phyloP scores from a whole-genome alignment of 805 yeast species.

The Ogataea glucozyma region DNA sequence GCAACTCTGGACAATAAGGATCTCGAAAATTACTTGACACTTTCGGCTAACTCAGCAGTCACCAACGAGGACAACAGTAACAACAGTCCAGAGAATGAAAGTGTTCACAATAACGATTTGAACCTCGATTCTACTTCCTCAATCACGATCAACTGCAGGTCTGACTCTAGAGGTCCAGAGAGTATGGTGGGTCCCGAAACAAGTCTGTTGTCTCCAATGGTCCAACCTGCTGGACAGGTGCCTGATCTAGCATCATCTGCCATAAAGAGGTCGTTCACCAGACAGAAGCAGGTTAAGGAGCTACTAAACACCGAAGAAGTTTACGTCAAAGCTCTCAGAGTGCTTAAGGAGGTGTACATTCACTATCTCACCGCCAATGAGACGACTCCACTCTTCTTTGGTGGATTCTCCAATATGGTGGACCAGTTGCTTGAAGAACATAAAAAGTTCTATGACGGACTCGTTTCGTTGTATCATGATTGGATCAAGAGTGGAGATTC shows the following conservation, averaged over 20 bases:
- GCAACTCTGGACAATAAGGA: not conserved
- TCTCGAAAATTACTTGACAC: constrained; percentile 3
- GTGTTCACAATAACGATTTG: not conserved
- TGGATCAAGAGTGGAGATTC: constrained; percentile 22
- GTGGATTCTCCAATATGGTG: constrained; percentile 31
- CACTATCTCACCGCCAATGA: constrained; percentile 38
- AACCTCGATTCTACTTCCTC: constrained; percentile 20
- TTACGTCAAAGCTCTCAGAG: constrained; percentile 46
- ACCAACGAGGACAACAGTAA: not conserved
- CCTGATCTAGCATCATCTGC: constrained; percentile 17
- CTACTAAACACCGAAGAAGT: constrained; percentile 48
- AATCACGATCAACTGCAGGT: constrained; percentile 8
- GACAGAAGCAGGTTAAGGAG: constrained; percentile 42
- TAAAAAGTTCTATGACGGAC: constrained; percentile 28
- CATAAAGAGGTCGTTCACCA: constrained; percentile 25
- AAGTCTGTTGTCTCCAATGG: constrained; percentile 16
- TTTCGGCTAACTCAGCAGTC: not conserved
- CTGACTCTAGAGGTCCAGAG: constrained; percentile 5
- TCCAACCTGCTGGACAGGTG: constrained; percentile 4
- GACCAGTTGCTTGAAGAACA: constrained; percentile 37
- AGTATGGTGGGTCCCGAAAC: constrained; percentile 15
- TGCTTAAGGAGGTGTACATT: constrained; percentile 45
- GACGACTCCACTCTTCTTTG: constrained; percentile 39
- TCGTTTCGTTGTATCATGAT: constrained; percentile 27
- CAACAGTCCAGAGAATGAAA: not conserved